phyloP scores from a whole-genome alignment of 768 basidiomycete genomes.

The Rhodotorula paludigena region DNA sequence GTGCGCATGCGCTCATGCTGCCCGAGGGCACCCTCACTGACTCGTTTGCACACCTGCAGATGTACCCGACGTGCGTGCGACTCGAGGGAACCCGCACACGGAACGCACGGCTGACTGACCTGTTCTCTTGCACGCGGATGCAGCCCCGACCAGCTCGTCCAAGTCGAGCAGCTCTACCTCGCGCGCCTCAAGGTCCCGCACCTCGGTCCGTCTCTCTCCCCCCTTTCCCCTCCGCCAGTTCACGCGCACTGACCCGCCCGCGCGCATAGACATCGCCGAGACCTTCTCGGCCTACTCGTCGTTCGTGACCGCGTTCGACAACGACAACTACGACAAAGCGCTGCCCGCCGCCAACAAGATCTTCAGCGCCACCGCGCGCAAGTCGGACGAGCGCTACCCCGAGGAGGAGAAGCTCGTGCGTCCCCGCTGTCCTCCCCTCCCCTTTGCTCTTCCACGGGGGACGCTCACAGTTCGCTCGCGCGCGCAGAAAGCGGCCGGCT shows the following conservation, averaged over 20 bases:
- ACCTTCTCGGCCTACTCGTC: slow-evolving; percentile 81
- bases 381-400: slow-evolving; percentile 20
- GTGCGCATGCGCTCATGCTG: slow-evolving; percentile 47
- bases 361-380: slow-evolving; percentile 47
- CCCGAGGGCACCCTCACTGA: not conserved
- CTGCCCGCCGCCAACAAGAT: slow-evolving; percentile 73
- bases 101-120: not conserved
- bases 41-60: not conserved
- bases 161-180: slow-evolving; percentile 60
- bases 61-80: slow-evolving; percentile 24
- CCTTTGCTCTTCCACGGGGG: not conserved
- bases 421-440: not conserved
- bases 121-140: not conserved
- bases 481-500: slow-evolving; percentile 12
- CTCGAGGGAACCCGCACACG: too few relatives aligned
- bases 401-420: slow-evolving; percentile 36
- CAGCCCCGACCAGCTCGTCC: slow-evolving; percentile 53
- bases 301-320: slow-evolving; percentile 74
- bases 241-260: slow-evolving; percentile 4
- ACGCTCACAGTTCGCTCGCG: fast-evolving
- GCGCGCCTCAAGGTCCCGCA: slow-evolving; percentile 70
- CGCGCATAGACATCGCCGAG: slow-evolving; percentile 61
- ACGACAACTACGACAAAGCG: slow-evolving; percentile 69
- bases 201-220: slow-evolving; percentile 57
- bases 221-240: not conserved